Evolutionary conservation across 177 flowering plant species (phyloP).

Genomic region (Vitis hybrid): DNA sequence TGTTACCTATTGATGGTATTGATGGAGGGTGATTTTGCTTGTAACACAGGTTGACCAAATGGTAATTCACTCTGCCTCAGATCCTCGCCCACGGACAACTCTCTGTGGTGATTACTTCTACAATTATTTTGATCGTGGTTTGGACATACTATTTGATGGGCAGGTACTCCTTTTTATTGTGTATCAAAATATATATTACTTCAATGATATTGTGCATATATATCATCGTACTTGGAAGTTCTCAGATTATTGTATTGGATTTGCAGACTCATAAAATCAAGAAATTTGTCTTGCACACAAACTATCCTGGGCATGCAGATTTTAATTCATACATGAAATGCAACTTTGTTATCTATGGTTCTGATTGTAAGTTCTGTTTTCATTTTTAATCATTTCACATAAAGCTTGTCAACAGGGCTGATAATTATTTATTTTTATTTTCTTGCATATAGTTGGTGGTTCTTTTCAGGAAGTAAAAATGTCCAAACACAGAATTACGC

Average conservation of each 20-base stretch:
- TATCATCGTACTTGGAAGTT: neutral
- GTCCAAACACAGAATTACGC: conserved; percentile 59
- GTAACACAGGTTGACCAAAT: conserved; percentile 86
- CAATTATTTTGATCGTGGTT: conserved; percentile 89
- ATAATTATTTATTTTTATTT: neutral
- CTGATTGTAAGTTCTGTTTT: conserved; percentile 40
- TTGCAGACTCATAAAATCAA: conserved; percentile 92
- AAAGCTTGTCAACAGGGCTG: neutral
- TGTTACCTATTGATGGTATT: neutral
- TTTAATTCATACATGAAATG: conserved; percentile 94
- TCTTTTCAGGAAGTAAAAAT: conserved; percentile 50
- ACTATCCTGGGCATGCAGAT: conserved; percentile 97
- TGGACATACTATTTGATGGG: conserved; percentile 97
- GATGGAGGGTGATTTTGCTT: conserved; percentile 8
- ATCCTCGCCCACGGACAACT: conserved; percentile 85
- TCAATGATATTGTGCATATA: neutral
- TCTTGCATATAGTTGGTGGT: conserved; percentile 44
- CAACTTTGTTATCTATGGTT: conserved; percentile 74
- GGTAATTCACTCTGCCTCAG: conserved; percentile 97
- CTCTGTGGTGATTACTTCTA: conserved; percentile 95
- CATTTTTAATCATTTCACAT: neutral
- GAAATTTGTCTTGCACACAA: conserved; percentile 94
- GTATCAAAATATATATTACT: neutral
- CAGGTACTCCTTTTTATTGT: conserved; percentile 47
- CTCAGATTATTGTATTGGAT: conserved; percentile 12